A percentile compares a stretch with the other conserved stretches of the same genome.
Evolutionary conservation across 345 rosid genomes (phyloP).

Genomic region (Fremontodendron californicum): DNA sequence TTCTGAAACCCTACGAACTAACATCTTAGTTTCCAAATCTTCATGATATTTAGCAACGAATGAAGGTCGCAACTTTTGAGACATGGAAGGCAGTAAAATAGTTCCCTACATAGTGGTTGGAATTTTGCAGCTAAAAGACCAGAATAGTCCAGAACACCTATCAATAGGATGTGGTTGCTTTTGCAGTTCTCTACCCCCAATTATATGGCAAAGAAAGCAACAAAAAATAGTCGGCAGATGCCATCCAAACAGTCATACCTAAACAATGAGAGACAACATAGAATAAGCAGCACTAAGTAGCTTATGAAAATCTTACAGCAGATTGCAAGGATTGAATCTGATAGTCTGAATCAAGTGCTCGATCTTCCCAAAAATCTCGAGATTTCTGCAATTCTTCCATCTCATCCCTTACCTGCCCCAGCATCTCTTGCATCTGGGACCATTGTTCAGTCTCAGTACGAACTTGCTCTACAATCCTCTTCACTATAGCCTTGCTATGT

Average conservation of each 20-base stretch:
- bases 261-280: neutral
- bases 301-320: slow-evolving; percentile 35
- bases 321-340: slow-evolving; percentile 50
- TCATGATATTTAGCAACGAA: no score
- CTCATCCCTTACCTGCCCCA: slow-evolving; percentile 73
- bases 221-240: no score
- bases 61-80: no score
- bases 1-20: neutral
- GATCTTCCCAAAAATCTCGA: slow-evolving; percentile 87
- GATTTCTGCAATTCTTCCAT: slow-evolving; percentile 84
- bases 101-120: no score
- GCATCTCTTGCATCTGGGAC: slow-evolving; percentile 96
- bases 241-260: neutral
- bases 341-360: slow-evolving; percentile 58
- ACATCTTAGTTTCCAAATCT: neutral
- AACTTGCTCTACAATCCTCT: slow-evolving; percentile 70
- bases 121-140: no score
- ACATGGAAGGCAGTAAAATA: no score
- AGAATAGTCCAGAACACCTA: no score
- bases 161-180: no score
- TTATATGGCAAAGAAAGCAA: no score
- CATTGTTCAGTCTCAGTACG: slow-evolving; percentile 91
- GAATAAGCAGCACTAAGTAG: neutral
- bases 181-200: no score
- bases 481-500: slow-evolving; percentile 65